Percentiles rank a stretch among this genome's conserved stretches.
Conservation (phyloP, 805 yeast species). For the Spathaspora gorwiae region DNA sequence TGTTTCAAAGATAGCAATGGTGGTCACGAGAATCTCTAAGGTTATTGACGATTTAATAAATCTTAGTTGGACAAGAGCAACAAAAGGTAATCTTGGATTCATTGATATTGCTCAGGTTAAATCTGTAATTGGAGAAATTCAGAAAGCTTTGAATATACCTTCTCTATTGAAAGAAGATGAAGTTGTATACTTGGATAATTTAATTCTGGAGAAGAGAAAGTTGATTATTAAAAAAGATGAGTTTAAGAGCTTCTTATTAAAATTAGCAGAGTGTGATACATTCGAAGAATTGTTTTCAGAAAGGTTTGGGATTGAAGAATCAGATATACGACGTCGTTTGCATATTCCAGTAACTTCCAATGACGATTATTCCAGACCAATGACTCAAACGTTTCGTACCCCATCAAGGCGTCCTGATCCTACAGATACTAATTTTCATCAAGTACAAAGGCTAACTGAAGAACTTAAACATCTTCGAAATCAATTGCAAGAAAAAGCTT, state of each 20-base stretch:
- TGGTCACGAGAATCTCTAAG: not conserved
- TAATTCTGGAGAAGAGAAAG: conserved; percentile 15
- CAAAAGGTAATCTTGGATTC: conserved; percentile 10
- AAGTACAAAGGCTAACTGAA: no score
- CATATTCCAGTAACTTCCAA: not conserved
- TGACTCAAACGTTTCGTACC: not conserved
- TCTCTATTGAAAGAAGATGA: conserved; percentile 17
- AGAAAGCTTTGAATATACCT: conserved; percentile 12
- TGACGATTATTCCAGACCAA: not conserved
- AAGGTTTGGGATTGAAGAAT: conserved; percentile 14
- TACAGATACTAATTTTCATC: no score
- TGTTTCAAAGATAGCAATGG: no score
- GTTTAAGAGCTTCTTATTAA: conserved; percentile 19
- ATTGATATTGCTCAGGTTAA: conserved; percentile 20
- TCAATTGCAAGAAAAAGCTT: not conserved
- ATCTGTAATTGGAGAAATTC: conserved; percentile 18
- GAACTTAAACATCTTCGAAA: no score
- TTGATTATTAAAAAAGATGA: conserved; percentile 19
- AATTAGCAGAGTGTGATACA: conserved; percentile 15
- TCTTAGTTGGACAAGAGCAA: conserved; percentile 16
- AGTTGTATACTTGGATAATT: conserved; percentile 10
- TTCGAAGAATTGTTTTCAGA: conserved; percentile 19
- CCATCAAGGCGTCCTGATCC: no score
- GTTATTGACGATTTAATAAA: conserved; percentile 16
- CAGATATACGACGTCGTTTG: conserved; percentile 4